Conservation (phyloP, 768 basidiomycete species). For the Tremella mesenterica region DNA sequence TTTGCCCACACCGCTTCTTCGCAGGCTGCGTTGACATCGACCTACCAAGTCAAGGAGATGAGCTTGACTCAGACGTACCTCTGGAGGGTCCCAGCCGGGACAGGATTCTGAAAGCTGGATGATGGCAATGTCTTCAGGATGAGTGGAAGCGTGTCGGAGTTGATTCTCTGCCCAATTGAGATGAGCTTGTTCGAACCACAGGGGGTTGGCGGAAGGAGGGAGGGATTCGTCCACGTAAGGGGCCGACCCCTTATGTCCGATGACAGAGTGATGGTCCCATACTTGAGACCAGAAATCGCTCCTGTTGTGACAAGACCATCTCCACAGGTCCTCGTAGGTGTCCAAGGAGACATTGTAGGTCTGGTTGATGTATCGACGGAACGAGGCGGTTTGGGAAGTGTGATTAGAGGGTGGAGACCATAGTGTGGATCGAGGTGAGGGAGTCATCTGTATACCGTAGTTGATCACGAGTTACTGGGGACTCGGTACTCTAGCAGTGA, state of each 20-base stretch:
- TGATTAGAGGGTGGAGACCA: constrained; percentile 22
- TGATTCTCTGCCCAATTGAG: constrained; percentile 80
- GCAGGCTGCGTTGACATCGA: constrained; percentile 16
- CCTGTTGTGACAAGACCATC: constrained; percentile 57
- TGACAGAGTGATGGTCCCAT: constrained; percentile 61
- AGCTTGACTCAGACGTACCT: constrained; percentile 41
- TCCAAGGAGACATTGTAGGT: constrained; percentile 48
- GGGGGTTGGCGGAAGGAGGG: constrained; percentile 55
- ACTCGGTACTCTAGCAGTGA: too few species aligned
- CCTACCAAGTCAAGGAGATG: constrained; percentile 50
- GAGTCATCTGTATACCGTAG: too few species aligned
- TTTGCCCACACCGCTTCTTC: constrained; percentile 12
- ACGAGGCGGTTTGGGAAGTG: constrained; percentile 20
- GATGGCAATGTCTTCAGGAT: constrained; percentile 54
- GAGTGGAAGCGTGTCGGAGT: constrained; percentile 43
- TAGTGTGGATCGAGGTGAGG: too few species aligned
- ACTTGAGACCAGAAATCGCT: constrained; percentile 62
- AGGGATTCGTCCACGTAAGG: constrained; percentile 51
- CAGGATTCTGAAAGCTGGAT: constrained; percentile 64
- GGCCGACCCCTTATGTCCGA: constrained; percentile 54
- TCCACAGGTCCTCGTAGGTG: constrained; percentile 59
- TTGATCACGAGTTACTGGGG: too few species aligned
- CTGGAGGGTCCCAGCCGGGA: constrained; percentile 48
- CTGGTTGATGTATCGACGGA: constrained; percentile 49
- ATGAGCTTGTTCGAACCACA: constrained; percentile 61